phyloP scores from a whole-genome alignment of 345 rosid species.

The Syzygium grande region DNA sequence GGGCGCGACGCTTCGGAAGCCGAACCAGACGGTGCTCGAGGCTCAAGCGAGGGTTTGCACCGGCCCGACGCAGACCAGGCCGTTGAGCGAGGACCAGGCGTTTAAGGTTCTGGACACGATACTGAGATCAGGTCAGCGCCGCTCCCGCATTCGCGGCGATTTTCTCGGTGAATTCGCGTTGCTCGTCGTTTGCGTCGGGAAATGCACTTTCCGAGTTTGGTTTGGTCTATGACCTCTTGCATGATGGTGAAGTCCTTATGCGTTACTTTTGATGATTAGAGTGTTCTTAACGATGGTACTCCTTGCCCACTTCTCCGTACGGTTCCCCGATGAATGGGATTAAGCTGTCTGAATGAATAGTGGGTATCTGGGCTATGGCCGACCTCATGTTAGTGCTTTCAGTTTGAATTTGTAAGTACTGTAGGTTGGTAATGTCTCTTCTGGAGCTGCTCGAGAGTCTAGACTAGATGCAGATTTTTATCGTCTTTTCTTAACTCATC shows the following conservation, averaged over 20 bases:
- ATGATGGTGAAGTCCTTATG: background rate
- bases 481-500: background rate
- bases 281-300: background rate
- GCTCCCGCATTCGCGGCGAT: background rate
- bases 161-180: background rate
- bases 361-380: background rate
- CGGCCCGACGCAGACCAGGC: constrained; percentile 84
- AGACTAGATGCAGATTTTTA: background rate
- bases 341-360: background rate
- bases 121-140: constrained; percentile 53
- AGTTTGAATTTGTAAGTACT: no score
- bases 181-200: background rate
- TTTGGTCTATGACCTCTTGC: background rate
- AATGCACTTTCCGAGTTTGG: background rate
- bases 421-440: no score
- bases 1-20: constrained; percentile 46
- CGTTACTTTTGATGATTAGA: background rate
- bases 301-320: background rate
- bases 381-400: background rate
- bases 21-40: constrained; percentile 78
- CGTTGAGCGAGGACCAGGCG: constrained; percentile 70
- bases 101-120: constrained; percentile 68
- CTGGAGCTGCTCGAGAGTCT: background rate
- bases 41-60: constrained; percentile 98
- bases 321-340: background rate